Evolutionary conservation across 1,284 basidiomycete genomes (phyloP), one percentile per base, ranked within the genome.

Genomic region (Ustilago cynodontis): DNA sequence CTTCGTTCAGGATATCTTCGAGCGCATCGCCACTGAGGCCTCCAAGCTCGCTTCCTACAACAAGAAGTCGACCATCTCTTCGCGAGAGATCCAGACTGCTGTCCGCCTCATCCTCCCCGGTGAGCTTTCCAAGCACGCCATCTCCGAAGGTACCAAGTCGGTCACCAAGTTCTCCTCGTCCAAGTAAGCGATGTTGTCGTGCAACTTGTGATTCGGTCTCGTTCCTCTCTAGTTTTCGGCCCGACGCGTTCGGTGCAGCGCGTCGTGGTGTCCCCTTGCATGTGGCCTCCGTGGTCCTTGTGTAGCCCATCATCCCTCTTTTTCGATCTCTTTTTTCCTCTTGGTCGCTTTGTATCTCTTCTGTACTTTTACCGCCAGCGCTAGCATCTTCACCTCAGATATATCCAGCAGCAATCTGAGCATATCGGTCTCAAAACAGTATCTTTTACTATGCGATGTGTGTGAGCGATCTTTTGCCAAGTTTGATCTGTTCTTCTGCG

Each of bases 41-140:
- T 86, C 85, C 74, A 86, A 86, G 80, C 83, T 86, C 37, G 85
- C 85, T 69, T 77, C 80, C 29, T 85, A 85, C 84, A 86, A 86
- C 83, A 86, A 86, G 83, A 84, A 85, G 79, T 82, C 79, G 62
- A 86, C 84, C 77, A 86, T 86, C 82, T 83, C 83, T 52, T 85
- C 85, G 75, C 84, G 84, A 75, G 85, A 86, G 83, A 86, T 86
- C 74, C 86, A 86, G 80, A 86, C 85, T 14, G 84, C 80, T 33
- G 84, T 85, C 54, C 83, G 84, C 33, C 80, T 86, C 55, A 86
- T 86, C 70, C 81, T 86, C 50, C 84, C 84, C 63, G 91, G 91
- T 86, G 91, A 92, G 87, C 88, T 92, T 63, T 91, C 91, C 81
- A 93, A 93, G 90, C 92, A 93, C 87, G 92, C 92, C 84, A 92